phyloP scores from a whole-genome alignment of 2,329 filamentous ascomycete genomes.

The Trichophyton equinum region DNA sequence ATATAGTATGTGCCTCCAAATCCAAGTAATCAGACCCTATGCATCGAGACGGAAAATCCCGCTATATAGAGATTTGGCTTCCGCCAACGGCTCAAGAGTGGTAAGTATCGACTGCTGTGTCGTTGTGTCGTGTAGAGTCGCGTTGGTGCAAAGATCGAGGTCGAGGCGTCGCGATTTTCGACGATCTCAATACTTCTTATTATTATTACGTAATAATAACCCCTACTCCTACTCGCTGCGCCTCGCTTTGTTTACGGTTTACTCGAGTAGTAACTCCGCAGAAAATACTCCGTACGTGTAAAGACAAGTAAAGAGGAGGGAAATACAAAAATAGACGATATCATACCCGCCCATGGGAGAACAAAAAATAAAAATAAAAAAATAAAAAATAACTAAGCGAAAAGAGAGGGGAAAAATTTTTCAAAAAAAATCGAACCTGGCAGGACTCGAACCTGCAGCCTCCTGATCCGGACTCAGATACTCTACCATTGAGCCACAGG shows the following conservation, averaged over 20 bases:
- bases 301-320: neutral
- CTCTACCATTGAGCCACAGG: conserved; percentile 7
- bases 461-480: conserved; percentile 6
- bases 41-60: neutral
- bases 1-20: too few species aligned
- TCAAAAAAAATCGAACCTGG: neutral
- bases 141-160: neutral
- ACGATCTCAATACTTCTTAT: neutral
- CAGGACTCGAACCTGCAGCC: conserved; percentile 6
- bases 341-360: too few species aligned
- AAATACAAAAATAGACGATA: neutral
- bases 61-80: neutral
- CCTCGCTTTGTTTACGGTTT: neutral
- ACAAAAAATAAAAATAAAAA: neutral
- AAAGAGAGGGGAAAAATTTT: neutral
- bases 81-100: neutral
- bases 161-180: neutral
- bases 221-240: neutral
- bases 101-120: neutral
- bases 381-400: too few species aligned
- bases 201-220: neutral
- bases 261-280: neutral
- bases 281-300: too few species aligned
- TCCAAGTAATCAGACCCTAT: too few species aligned
- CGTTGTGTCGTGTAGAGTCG: neutral